Evolutionary conservation across 495 filamentous ascomycete genomes (phyloP).

Genomic region (Massariosphaeria phaeospora): DNA sequence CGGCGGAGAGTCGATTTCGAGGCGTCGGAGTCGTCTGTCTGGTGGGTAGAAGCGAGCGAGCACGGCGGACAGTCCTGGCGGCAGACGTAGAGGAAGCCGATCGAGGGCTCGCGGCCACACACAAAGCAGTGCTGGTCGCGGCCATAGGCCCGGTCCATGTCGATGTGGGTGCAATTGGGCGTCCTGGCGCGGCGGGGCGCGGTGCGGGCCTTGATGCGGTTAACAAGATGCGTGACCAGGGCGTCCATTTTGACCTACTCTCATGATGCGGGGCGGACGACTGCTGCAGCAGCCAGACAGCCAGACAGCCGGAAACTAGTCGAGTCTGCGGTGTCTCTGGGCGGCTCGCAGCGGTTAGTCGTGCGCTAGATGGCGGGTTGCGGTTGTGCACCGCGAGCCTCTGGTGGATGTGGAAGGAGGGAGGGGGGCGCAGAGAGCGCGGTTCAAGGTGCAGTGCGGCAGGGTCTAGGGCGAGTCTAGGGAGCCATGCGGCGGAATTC

Average conservation of each 20-base stretch:
- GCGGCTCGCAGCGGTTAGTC: no score
- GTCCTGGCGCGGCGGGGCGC: slow-evolving; percentile 8
- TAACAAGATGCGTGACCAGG: slow-evolving; percentile 5
- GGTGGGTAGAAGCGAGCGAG: background rate
- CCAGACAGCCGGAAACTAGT: no score
- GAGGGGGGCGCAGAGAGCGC: no score
- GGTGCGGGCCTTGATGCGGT: slow-evolving; percentile 9
- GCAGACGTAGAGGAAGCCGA: slow-evolving; percentile 66
- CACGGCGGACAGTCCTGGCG: slow-evolving; percentile 48
- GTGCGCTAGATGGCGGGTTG: no score
- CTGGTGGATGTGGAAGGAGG: no score
- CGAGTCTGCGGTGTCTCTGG: no score
- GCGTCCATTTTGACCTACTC: slow-evolving; percentile 14
- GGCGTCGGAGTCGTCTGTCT: background rate
- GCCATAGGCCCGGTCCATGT: slow-evolving; percentile 53
- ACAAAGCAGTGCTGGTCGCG: slow-evolving; percentile 45
- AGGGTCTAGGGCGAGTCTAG: no score
- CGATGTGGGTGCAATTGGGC: slow-evolving; percentile 54
- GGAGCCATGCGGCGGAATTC: no score
- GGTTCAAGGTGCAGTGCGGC: no score
- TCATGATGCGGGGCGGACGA: no score
- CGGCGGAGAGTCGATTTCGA: slow-evolving; percentile 24
- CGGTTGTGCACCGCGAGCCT: no score
- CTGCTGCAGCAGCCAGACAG: no score
- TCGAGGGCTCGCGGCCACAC: slow-evolving; percentile 47